A percentile compares a stretch with the other conserved stretches of the same genome.
Evolutionary conservation across 441 rosid genomes (phyloP).

Genomic region (Arabidopsis hybrid): DNA sequence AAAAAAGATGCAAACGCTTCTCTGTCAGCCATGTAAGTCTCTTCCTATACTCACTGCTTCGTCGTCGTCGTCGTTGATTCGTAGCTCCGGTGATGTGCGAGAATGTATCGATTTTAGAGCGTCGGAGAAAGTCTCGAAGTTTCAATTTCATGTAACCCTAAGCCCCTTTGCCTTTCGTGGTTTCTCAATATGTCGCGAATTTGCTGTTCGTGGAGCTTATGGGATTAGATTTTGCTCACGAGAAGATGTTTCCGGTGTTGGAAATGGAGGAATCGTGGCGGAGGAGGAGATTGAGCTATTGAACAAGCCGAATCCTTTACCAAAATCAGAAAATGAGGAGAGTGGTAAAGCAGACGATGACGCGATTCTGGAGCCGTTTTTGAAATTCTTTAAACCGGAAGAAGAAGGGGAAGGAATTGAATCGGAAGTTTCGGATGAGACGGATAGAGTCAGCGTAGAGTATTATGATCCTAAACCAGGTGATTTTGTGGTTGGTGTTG

Average conservation of each 20-base stretch:
- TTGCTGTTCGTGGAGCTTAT: conserved; percentile 42
- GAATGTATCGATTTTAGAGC: conserved; percentile 8
- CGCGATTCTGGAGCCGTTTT: conserved; percentile 79
- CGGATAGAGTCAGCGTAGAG: conserved; percentile 42
- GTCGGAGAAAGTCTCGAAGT: conserved; percentile 30
- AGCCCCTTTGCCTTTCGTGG: conserved; percentile 35
- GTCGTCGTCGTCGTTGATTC: conserved; percentile 40
- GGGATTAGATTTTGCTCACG: conserved; percentile 51
- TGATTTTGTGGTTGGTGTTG: conserved; percentile 87
- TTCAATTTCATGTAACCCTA: conserved; percentile 37
- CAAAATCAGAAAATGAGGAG: conserved; percentile 44
- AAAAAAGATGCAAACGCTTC: conserved; percentile 59
- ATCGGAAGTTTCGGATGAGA: conserved; percentile 46
- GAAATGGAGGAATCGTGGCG: conserved; percentile 45
- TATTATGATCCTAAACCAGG: conserved; percentile 87
- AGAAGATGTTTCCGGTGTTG: conserved; percentile 51
- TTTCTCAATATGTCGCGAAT: conserved; percentile 31
- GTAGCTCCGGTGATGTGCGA: conserved; percentile 18
- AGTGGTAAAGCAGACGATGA: conserved; percentile 49
- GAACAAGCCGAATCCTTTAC: conserved; percentile 67
- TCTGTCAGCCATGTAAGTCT: conserved; percentile 60
- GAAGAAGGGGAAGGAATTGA: conserved; percentile 27
- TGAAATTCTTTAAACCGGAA: conserved; percentile 75
- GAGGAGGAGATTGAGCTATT: conserved; percentile 62
- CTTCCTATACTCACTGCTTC: conserved; percentile 41